Evolutionary conservation across 2,329 filamentous ascomycete species (phyloP).

Genomic region (Pseudopithomyces maydicus): DNA sequence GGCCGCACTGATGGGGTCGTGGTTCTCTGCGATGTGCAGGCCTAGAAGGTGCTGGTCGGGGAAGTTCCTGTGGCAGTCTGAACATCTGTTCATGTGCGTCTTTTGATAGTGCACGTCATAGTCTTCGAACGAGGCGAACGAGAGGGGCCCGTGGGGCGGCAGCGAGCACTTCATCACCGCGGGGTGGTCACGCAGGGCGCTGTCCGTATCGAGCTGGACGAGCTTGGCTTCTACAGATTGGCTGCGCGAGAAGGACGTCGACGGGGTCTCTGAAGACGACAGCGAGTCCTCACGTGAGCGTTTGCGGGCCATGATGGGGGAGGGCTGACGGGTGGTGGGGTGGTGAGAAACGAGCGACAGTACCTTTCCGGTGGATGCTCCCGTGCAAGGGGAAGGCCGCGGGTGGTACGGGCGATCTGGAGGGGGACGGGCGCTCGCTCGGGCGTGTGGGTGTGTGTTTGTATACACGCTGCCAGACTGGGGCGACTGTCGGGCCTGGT

Average conservation of each 20-base stretch:
- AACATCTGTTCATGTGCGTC: conserved; percentile 81
- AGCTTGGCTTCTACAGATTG: conserved; percentile 47
- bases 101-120: conserved; percentile 88
- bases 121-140: conserved; percentile 75
- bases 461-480: neutral
- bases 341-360: conserved; percentile 22
- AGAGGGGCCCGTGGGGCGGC: conserved; percentile 75
- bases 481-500: too few species aligned
- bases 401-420: neutral
- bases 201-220: conserved; percentile 59
- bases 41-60: conserved; percentile 80
- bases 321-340: conserved; percentile 14
- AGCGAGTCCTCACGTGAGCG: conserved; percentile 61
- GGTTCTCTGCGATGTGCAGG: conserved; percentile 88
- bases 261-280: conserved; percentile 47
- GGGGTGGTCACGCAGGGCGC: conserved; percentile 28
- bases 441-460: neutral
- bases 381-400: neutral
- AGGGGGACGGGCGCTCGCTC: neutral
- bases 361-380: conserved; percentile 28
- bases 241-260: conserved; percentile 34
- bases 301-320: conserved; percentile 59
- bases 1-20: conserved; percentile 78
- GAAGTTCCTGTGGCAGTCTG: conserved; percentile 85
- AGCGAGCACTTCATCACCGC: conserved; percentile 77